These are phyloP conservation scores for Fonsecaea monophora DNA, from an alignment of 2,329 filamentous ascomycete species.

Conservation along the genomic window DNA sequence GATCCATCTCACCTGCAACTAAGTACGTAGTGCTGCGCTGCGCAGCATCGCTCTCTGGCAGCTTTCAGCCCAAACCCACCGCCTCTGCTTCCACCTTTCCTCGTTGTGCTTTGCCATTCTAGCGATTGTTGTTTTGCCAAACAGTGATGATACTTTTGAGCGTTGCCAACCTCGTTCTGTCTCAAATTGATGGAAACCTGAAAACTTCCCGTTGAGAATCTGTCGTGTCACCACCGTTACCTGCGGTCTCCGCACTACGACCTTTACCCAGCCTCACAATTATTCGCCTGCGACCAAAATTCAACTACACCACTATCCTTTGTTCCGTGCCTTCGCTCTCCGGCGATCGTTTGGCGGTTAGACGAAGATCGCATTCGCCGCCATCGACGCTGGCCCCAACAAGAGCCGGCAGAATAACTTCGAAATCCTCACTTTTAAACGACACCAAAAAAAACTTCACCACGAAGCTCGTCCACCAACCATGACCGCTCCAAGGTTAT, in stretches of 20 bases:
- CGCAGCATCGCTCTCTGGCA: constrained; percentile 4
- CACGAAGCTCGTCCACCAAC: constrained; percentile 8
- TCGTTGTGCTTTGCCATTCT: constrained; percentile 22
- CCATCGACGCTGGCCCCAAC: not conserved
- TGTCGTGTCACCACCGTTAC: not conserved
- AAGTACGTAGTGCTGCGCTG: constrained; percentile 1
- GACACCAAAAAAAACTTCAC: not conserved
- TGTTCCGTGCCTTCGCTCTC: not conserved
- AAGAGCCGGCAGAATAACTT: not conserved
- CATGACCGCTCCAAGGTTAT: constrained; percentile 16
- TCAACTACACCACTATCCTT: not conserved
- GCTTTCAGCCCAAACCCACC: constrained; percentile 16
- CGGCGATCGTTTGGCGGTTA: not conserved
- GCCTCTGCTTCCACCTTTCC: constrained; percentile 17
- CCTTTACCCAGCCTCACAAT: constrained; percentile 35
- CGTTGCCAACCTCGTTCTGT: constrained; percentile 4
- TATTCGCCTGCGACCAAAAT: constrained; percentile 18
- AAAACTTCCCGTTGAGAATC: not conserved
- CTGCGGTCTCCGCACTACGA: constrained; percentile 8
- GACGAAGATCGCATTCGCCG: not conserved
- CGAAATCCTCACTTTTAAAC: not conserved
- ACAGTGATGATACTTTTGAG: constrained; percentile 20
- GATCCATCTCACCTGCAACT: constrained; percentile 23
- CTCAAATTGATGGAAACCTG: constrained; percentile 7
- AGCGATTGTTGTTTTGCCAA: constrained; percentile 16